Percentiles rank a stretch among this genome's conserved stretches.
These are phyloP conservation scores for Tricladium varicosporioides DNA, from an alignment of 2,329 filamentous ascomycete species.

Conservation along the genomic window DNA sequence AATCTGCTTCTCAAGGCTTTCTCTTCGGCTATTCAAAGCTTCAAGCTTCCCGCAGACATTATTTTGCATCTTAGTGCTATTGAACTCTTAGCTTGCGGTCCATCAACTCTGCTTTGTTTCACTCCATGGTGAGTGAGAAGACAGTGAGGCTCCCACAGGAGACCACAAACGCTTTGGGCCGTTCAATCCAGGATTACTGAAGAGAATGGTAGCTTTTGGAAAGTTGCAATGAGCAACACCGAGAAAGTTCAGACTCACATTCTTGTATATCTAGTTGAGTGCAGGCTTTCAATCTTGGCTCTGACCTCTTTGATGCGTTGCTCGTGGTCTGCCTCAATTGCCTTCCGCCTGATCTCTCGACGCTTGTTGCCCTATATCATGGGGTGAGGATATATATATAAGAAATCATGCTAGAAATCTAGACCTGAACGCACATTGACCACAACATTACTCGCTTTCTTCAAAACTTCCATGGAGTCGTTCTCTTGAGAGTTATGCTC, in stretches of 20 bases:
- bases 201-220: no score
- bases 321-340: slow-evolving; percentile 26
- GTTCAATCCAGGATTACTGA: no score
- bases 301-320: slow-evolving; percentile 26
- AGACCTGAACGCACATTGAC: no score
- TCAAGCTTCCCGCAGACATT: slow-evolving; percentile 25
- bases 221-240: no score
- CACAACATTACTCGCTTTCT: slow-evolving; percentile 16
- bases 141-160: no score
- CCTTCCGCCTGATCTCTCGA: slow-evolving; percentile 28
- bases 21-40: slow-evolving; percentile 28
- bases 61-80: slow-evolving; percentile 25
- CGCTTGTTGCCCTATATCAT: slow-evolving; percentile 24
- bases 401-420: background rate
- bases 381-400: background rate
- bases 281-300: slow-evolving; percentile 23
- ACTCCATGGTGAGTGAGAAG: background rate
- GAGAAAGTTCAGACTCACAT: slow-evolving; percentile 24
- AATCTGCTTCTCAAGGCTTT: slow-evolving; percentile 28
- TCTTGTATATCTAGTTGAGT: slow-evolving; percentile 22
- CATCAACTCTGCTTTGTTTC: background rate
- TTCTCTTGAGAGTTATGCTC: slow-evolving; percentile 17
- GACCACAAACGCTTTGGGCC: no score
- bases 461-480: slow-evolving; percentile 14
- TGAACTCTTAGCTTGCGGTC: slow-evolving; percentile 2